A percentile compares a stretch with the other conserved stretches of the same genome.
phyloP scores from a whole-genome alignment of 352 stramenopile species.

The Phytophthora pinifolia region DNA sequence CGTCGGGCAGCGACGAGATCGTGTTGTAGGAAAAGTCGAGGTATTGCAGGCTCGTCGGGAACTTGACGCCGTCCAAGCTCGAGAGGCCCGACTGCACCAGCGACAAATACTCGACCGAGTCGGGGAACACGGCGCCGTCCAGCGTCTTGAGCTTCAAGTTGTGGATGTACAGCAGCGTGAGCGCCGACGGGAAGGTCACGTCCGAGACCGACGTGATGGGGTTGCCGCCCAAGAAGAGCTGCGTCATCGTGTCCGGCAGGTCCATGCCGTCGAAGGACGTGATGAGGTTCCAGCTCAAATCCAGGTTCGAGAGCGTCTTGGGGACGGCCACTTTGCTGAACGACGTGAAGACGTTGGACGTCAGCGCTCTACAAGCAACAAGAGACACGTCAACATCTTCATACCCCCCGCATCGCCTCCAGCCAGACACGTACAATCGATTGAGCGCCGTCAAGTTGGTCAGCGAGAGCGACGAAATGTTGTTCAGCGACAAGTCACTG shows the following conservation, averaged over 20 bases:
- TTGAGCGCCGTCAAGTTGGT: slow-evolving; percentile 29
- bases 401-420: neutral
- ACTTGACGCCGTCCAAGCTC: slow-evolving; percentile 37
- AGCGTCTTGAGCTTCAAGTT: slow-evolving; percentile 53
- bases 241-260: slow-evolving; percentile 44
- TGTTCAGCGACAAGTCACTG: slow-evolving; percentile 54
- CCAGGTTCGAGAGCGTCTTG: slow-evolving; percentile 40
- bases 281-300: slow-evolving; percentile 71
- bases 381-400: neutral
- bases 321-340: slow-evolving; percentile 49
- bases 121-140: slow-evolving; percentile 41
- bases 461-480: slow-evolving; percentile 41
- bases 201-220: slow-evolving; percentile 57
- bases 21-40: slow-evolving; percentile 57
- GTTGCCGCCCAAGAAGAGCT: slow-evolving; percentile 71
- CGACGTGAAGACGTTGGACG: slow-evolving; percentile 44
- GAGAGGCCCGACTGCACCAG: slow-evolving; percentile 47
- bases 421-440: slow-evolving; percentile 37
- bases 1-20: slow-evolving; percentile 34
- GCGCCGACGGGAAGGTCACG: slow-evolving; percentile 42
- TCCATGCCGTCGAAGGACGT: slow-evolving; percentile 61
- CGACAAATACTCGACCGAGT: slow-evolving; percentile 46
- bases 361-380: slow-evolving; percentile 40
- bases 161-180: slow-evolving; percentile 73
- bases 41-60: slow-evolving; percentile 50